phyloP scores from a whole-genome alignment of 345 rosid genomes.

The Viola odorata region DNA sequence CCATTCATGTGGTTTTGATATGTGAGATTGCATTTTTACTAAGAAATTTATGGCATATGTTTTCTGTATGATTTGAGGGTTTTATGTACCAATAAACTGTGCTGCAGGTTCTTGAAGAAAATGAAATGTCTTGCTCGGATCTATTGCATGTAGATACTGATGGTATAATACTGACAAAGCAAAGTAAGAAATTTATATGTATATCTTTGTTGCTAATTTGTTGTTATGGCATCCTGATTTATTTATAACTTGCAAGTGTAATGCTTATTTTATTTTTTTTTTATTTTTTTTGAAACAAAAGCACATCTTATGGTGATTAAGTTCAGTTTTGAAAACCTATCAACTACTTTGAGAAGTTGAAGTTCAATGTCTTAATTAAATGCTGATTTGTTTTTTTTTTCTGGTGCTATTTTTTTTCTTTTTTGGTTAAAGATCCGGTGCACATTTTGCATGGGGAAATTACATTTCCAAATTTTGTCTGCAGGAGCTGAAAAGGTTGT shows the following conservation, averaged over 20 bases:
- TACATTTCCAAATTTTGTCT: background rate
- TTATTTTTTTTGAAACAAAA: too few relatives aligned
- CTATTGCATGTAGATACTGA: conserved; percentile 69
- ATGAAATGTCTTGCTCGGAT: conserved; percentile 74
- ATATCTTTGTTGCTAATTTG: conserved; percentile 3
- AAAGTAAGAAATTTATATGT: conserved; percentile 49
- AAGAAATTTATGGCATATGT: background rate
- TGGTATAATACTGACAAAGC: conserved; percentile 70
- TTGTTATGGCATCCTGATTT: too few relatives aligned
- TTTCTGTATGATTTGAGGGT: background rate
- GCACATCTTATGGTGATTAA: too few relatives aligned
- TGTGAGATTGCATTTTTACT: too few relatives aligned
- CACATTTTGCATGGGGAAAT: background rate
- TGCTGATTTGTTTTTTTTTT: conserved; percentile 1
- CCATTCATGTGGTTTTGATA: too few relatives aligned
- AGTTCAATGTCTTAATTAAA: background rate
- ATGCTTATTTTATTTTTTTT: too few relatives aligned
- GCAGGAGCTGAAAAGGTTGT: conserved; percentile 89
- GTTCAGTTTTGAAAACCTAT: too few relatives aligned
- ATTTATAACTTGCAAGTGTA: too few relatives aligned
- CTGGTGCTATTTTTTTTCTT: background rate
- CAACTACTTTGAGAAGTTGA: conserved; percentile 1
- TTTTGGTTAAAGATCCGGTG: too few relatives aligned
- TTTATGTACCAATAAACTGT: background rate
- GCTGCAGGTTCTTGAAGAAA: conserved; percentile 85